Base-by-base conservation (phyloP, 257 asterid genomes). In the Paraleonurus japonicus region DNA sequence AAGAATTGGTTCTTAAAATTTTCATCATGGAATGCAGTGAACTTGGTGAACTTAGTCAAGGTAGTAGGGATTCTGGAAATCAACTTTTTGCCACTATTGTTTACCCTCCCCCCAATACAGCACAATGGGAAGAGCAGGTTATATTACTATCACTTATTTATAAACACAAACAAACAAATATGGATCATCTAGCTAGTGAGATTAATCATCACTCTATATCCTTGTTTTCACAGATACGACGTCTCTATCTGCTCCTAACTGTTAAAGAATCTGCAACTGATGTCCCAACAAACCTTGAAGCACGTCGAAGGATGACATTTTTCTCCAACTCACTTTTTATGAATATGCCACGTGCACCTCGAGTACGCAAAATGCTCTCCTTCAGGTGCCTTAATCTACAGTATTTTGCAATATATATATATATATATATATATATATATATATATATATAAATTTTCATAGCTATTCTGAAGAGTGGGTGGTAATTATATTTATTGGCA, bases 101-200 rank as follows among this genome's bases (percentile, higher is more conserved):
- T 51, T 93, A 79, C 87, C 98, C 98, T 80, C 98, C 96, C 24
- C 85, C 82, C 61, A 76, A 75, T 79, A 85, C 96, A 72, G 87
- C 99, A 74, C 99, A 92, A 72, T 95, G 98, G 99, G 96, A 86
- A 67, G 99, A 95, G 70, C 98, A 95, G 98, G 99, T 91, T 60
- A 53, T n/a, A 27, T 19, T 26, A 63, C 26, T 27, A 0, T 30
- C 16, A 19, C 30, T 23, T 39, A 48, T 30, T 26, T 23, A 55
- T 54, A 7, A 35, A 60, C 71, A 7, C 27, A 57, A 22, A 41
- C 28, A 16, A 12, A 16, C n/a, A 33, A 15, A 48, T 47, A 19
- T 22, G 50, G 48, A 61, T 70, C 47, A 61, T 74, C 53, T 37
- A 66, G 48, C 65, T 60, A 57, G 68, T 74, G 17, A 75, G 53